Evolutionary conservation across 2,329 filamentous ascomycete species (phyloP), one percentile per base, ranked within the genome.

Genomic region (Exophiala spinifera): DNA sequence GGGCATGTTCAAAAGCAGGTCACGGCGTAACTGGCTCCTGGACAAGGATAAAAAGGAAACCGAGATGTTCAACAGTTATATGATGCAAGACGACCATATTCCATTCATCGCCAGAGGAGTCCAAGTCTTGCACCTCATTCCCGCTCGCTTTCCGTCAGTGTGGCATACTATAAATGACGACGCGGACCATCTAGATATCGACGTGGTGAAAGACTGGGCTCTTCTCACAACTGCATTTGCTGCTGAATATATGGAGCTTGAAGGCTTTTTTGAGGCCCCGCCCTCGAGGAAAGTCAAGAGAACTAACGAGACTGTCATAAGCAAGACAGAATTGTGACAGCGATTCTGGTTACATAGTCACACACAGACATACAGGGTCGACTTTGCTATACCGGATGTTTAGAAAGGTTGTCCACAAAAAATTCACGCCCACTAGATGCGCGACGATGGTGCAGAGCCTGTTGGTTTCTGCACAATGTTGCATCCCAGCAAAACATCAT

Each of bases 151-250:
- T 67, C 91, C 91, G 0, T 49, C 62, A 0, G 87, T 95, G 1
- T 99, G 94, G 94, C 94, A 99, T 73, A 86, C 78, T 1, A 83
- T 91, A 65, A 75, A 85, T 0, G 94, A 99, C 67, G 86, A 96
- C 64, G 92, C 84, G 1, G 84, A 86, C 62, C 88, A 97, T 72
- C 73, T 99, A 52, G 90, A 99, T 69, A 75, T 86, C 62, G 77
- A 82, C 7, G 92, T 88, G 0, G 82, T 91, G 33, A 81, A 88
- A 64, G 94, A 99, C 70, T 99, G 94, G 94, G 83, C 87, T 15
- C 85, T 82, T 68, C 85, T 99, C 46, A 77, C 92, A 5, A 86
- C 88, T 1, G 91, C 85, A 0, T 99, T 97, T 74, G 81, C 85
- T 31, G 86, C 88, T 0, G 92, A 97, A 72, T 97, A 91, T 91